These are phyloP conservation scores for Capsicum chinense DNA, from an alignment of 257 asterid species.

Conservation along the genomic window DNA sequence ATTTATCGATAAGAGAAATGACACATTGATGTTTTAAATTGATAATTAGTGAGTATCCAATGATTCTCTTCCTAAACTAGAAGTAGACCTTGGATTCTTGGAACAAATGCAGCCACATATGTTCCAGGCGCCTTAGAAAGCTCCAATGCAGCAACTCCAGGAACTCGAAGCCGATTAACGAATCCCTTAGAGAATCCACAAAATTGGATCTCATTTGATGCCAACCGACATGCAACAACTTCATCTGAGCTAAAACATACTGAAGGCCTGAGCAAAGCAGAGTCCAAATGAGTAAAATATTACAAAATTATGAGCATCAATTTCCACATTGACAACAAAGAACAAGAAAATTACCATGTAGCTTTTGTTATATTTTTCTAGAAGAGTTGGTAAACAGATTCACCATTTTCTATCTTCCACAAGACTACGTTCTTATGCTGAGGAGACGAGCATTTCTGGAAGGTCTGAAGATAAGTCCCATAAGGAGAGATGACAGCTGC, in stretches of 20 bases:
- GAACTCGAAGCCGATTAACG: slow-evolving; percentile 78
- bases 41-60: neutral
- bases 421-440: slow-evolving; percentile 79
- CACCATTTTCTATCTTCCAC: slow-evolving; percentile 75
- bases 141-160: slow-evolving; percentile 81
- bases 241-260: slow-evolving; percentile 66
- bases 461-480: slow-evolving; percentile 88
- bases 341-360: slow-evolving; percentile 62
- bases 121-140: slow-evolving; percentile 75
- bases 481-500: slow-evolving; percentile 86
- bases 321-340: slow-evolving; percentile 1
- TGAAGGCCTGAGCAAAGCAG: too few relatives aligned
- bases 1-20: neutral
- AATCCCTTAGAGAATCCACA: slow-evolving; percentile 77
- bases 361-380: slow-evolving; percentile 87
- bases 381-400: slow-evolving; percentile 60
- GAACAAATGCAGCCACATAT: slow-evolving; percentile 81
- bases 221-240: slow-evolving; percentile 79
- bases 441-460: slow-evolving; percentile 69
- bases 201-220: slow-evolving; percentile 86
- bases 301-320: too few relatives aligned
- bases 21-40: neutral
- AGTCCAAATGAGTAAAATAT: too few relatives aligned
- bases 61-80: slow-evolving; percentile 5
- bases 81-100: slow-evolving; percentile 84